These are phyloP conservation scores for Coniochaeta prunicola DNA, from an alignment of 2,329 filamentous ascomycete species.

Conservation along the genomic window DNA sequence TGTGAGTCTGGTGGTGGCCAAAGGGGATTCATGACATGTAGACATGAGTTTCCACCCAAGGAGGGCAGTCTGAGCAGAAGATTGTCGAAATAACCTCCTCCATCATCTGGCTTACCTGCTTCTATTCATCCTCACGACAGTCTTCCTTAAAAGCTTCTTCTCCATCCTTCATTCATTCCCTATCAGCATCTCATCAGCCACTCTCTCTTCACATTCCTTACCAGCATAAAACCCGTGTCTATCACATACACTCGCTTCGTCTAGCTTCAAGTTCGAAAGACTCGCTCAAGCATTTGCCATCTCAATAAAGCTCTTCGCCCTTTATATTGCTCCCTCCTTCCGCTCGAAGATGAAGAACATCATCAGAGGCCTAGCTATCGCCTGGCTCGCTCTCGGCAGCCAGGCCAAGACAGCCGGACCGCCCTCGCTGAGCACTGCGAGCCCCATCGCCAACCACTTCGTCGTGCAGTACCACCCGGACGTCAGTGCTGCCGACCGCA, in stretches of 20 bases:
- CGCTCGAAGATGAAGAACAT: not conserved
- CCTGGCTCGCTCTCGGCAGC: not conserved
- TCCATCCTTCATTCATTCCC: not conserved
- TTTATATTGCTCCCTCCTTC: not conserved
- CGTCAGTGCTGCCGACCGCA: slow-evolving; percentile 1
- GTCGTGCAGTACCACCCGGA: slow-evolving; percentile 7
- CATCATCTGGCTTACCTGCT: not conserved
- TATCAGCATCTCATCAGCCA: not conserved
- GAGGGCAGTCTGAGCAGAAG: not conserved
- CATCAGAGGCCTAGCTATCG: not conserved
- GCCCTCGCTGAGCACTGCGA: not conserved
- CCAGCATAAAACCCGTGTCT: not conserved
- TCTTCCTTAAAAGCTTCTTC: not conserved
- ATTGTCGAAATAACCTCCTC: not conserved
- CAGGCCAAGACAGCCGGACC: not conserved
- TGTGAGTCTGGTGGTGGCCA: not conserved
- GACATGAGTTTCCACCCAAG: not conserved
- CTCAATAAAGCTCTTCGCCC: not conserved
- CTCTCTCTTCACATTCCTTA: not conserved
- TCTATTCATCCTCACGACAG: not conserved
- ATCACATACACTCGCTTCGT: not conserved
- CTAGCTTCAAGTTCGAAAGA: not conserved
- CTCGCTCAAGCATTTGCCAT: too few relatives aligned
- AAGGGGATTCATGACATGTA: not conserved
- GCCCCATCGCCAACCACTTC: slow-evolving; percentile 2